Conservation (phyloP, 345 rosid species). For the Limnanthes douglasii region DNA sequence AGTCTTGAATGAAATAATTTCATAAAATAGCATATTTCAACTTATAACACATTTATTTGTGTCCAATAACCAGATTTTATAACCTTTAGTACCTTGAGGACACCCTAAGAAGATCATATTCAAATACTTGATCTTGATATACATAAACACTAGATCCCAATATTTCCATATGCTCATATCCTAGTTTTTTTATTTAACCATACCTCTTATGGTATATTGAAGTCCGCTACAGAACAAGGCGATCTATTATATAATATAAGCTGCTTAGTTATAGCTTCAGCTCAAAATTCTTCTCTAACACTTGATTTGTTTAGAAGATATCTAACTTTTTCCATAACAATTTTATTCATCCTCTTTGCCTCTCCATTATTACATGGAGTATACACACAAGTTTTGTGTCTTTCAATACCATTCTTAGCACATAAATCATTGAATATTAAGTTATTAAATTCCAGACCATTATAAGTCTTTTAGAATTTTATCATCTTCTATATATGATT, state of each 20-base stretch:
- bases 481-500: no score
- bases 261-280: not conserved
- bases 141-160: no score
- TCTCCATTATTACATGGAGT: not conserved
- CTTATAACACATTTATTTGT: not conserved
- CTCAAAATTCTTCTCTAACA: not conserved
- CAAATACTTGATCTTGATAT: no score
- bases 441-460: not conserved
- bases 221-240: not conserved
- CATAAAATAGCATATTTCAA: not conserved
- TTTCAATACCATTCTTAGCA: not conserved
- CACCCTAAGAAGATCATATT: not conserved
- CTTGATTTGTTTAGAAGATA: not conserved
- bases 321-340: not conserved
- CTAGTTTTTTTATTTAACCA: not conserved
- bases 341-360: not conserved
- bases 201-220: not conserved
- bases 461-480: not conserved
- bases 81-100: not conserved
- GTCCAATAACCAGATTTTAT: no score
- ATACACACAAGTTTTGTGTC: not conserved
- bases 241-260: not conserved
- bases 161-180: no score
- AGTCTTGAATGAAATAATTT: not conserved
- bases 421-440: not conserved